phyloP scores from a whole-genome alignment of 179 eudicot genomes.

The Beta macrorhiza region DNA sequence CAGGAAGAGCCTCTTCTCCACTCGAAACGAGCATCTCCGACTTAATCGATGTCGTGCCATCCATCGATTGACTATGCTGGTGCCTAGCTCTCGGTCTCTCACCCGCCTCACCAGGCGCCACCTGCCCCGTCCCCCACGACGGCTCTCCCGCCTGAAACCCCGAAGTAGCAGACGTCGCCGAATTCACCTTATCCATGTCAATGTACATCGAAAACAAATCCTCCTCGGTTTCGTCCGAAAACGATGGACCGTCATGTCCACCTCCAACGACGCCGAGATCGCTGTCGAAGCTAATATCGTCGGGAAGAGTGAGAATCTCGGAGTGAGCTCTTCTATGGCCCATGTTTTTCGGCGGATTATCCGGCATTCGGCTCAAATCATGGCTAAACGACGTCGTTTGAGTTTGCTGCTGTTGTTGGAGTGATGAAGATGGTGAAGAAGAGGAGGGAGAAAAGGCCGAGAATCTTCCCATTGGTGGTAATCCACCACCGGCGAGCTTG shows the following conservation, averaged over 20 bases:
- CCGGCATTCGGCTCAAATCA: constrained; percentile 90
- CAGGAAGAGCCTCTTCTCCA: constrained; percentile 45
- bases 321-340: constrained; percentile 97
- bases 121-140: constrained; percentile 27
- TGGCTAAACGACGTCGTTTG: constrained; percentile 52
- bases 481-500: constrained; percentile 25
- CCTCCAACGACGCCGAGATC: constrained; percentile 85
- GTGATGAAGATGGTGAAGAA: constrained; percentile 7
- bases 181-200: constrained; percentile 88
- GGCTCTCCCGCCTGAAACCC: constrained; percentile 57
- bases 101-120: constrained; percentile 27
- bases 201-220: constrained; percentile 85
- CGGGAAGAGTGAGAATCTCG: constrained; percentile 84
- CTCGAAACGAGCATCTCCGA: constrained; percentile 75
- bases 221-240: constrained; percentile 86
- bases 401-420: constrained; percentile 20
- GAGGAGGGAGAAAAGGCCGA: constrained; percentile 22
- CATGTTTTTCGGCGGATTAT: constrained; percentile 61
- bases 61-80: constrained; percentile 96
- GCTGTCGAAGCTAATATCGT: constrained; percentile 91
- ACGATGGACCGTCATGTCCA: constrained; percentile 71
- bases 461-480: constrained; percentile 43
- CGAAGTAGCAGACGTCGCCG: constrained; percentile 60
- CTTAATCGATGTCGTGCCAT: constrained; percentile 70
- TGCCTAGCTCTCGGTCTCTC: constrained; percentile 73